phyloP scores from a whole-genome alignment of 345 rosid species.

The Cardamine resedifolia region DNA sequence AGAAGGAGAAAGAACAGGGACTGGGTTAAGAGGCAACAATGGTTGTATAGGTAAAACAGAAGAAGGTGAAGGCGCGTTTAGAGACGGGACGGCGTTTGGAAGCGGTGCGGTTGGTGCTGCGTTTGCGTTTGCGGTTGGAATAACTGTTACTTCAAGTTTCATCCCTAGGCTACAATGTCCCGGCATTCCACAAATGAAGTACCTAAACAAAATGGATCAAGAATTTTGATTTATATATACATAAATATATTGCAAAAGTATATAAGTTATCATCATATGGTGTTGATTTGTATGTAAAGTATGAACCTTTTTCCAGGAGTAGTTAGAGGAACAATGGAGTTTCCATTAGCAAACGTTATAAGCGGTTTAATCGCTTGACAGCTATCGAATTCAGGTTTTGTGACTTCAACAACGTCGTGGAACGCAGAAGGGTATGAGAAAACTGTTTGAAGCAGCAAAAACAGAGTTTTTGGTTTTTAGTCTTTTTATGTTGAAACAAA shows the following conservation, averaged over 20 bases:
- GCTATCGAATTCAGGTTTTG: constrained; percentile 54
- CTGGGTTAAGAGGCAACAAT: constrained; percentile 35
- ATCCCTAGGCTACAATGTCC: constrained; percentile 80
- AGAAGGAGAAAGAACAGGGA: constrained; percentile 33
- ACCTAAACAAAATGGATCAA: constrained; percentile 36
- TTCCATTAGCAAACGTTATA: constrained; percentile 47
- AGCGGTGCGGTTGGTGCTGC: constrained; percentile 31
- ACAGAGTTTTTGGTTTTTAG: constrained; percentile 19
- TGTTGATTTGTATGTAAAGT: background rate
- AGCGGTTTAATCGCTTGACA: constrained; percentile 53
- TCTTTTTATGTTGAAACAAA: background rate
- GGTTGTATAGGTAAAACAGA: constrained; percentile 38
- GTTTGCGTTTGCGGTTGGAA: constrained; percentile 39
- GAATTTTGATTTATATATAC: background rate
- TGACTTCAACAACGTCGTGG: constrained; percentile 65
- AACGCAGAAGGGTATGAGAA: constrained; percentile 45
- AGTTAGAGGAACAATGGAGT: constrained; percentile 52
- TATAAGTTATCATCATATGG: background rate
- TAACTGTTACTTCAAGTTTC: constrained; percentile 60
- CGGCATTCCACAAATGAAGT: constrained; percentile 65
- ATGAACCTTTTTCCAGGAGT: constrained; percentile 57
- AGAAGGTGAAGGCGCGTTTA: constrained; percentile 37
- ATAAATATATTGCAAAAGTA: background rate
- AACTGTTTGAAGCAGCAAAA: constrained; percentile 41
- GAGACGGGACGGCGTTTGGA: constrained; percentile 34